Percentiles rank a stretch among this genome's conserved stretches.
Evolutionary conservation across 306 rosid species (phyloP).

Genomic region (Quercus aquifolioides): DNA sequence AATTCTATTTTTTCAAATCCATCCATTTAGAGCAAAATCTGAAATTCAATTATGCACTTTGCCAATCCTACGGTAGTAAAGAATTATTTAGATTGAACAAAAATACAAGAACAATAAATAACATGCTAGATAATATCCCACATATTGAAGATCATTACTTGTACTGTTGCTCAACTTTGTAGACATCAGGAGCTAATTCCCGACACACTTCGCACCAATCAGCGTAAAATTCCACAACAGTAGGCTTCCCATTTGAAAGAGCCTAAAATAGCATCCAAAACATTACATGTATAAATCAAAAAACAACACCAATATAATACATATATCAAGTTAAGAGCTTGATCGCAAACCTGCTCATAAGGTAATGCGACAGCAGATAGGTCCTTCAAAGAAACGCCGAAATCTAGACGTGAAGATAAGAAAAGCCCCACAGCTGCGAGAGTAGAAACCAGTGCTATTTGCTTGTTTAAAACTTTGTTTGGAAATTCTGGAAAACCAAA

Average conservation of each 20-base stretch:
- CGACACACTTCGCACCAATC: constrained; percentile 99
- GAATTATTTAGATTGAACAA: background rate
- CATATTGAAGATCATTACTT: constrained; percentile 48
- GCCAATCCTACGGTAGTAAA: background rate
- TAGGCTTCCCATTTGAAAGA: constrained; percentile 91
- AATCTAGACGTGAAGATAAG: constrained; percentile 63
- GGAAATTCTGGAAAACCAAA: constrained; percentile 56
- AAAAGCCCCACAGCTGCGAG: constrained; percentile 79
- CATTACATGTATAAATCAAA: constrained; percentile 7
- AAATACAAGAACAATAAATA: background rate
- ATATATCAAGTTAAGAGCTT: background rate
- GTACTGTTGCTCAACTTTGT: constrained; percentile 89
- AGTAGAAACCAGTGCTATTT: constrained; percentile 57
- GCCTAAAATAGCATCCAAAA: constrained; percentile 51
- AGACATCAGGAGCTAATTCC: constrained; percentile 91
- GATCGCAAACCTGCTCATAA: constrained; percentile 63
- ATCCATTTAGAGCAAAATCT: background rate
- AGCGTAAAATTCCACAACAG: constrained; percentile 97
- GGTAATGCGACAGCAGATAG: constrained; percentile 80
- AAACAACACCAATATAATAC: background rate
- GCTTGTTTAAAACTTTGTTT: constrained; percentile 53
- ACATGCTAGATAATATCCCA: background rate
- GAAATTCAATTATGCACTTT: background rate
- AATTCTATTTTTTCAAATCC: too few species aligned
- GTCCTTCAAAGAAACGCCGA: constrained; percentile 94